Evolutionary conservation across 2,329 filamentous ascomycete genomes (phyloP).

Genomic region (Pleoardoris graminearum): DNA sequence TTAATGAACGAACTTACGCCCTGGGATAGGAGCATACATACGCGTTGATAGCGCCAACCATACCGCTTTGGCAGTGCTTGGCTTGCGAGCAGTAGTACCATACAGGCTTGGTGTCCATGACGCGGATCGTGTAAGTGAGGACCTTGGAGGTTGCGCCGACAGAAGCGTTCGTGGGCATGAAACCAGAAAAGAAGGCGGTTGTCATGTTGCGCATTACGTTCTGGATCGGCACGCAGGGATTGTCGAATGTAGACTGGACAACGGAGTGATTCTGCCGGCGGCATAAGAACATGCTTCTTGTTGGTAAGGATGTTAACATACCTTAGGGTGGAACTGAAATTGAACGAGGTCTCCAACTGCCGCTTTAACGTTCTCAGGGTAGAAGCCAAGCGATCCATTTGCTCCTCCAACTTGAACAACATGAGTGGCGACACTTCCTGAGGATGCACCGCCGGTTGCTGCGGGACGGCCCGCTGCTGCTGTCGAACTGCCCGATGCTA

Average conservation of each 20-base stretch:
- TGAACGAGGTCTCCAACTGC: constrained; percentile 60
- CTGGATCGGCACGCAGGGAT: constrained; percentile 67
- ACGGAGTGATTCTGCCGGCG: constrained; percentile 70
- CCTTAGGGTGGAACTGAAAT: constrained; percentile 57
- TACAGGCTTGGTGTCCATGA: constrained; percentile 70
- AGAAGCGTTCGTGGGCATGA: constrained; percentile 59
- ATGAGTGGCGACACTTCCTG: constrained; percentile 49
- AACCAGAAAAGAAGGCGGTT: constrained; percentile 65
- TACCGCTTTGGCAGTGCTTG: constrained; percentile 73
- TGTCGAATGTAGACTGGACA: constrained; percentile 74
- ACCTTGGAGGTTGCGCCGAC: constrained; percentile 43
- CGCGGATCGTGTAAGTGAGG: constrained; percentile 70
- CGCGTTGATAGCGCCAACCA: constrained; percentile 79
- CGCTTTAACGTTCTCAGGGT: constrained; percentile 67
- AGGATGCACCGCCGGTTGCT: constrained; percentile 12
- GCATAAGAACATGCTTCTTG: constrained; percentile 12
- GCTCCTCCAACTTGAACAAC: constrained; percentile 67
- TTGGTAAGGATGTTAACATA: constrained; percentile 21
- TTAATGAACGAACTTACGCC: constrained; percentile 23
- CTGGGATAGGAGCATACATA: too few species aligned
- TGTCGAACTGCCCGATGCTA: constrained; percentile 8
- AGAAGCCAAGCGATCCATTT: constrained; percentile 61
- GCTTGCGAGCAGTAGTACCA: constrained; percentile 80
- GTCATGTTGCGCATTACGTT: constrained; percentile 51
- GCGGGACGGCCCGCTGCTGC: constrained; percentile 3